Evolutionary conservation across 1,139 yeast genomes (phyloP).

Genomic region (Hyphopichia fennica): DNA sequence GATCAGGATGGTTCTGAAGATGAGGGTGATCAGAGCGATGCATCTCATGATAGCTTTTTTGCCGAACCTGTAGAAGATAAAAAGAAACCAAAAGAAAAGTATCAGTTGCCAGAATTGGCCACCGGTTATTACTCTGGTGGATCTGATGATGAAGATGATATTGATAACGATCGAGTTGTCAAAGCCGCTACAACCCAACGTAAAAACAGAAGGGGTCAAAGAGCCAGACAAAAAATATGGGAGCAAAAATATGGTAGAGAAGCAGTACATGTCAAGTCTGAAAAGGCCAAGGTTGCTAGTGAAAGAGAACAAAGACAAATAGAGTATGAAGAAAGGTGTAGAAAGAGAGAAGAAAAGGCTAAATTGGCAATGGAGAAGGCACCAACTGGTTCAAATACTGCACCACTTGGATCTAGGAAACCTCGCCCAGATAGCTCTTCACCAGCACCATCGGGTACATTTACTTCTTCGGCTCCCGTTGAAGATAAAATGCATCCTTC

Average conservation of each 20-base stretch:
- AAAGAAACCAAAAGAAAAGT: constrained; percentile 19
- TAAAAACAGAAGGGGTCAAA: constrained; percentile 92
- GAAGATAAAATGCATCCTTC: constrained; percentile 73
- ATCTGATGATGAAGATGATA: constrained; percentile 55
- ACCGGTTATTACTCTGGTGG: constrained; percentile 83
- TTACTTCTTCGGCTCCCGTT: constrained; percentile 4
- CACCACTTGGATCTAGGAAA: constrained; percentile 42
- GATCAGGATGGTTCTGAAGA: constrained; percentile 22
- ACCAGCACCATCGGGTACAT: constrained; percentile 6
- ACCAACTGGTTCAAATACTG: constrained; percentile 37
- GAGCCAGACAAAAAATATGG: constrained; percentile 97
- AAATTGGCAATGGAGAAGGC: constrained; percentile 10
- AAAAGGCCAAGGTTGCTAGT: constrained; percentile 50
- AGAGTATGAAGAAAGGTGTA: constrained; percentile 74
- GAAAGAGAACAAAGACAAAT: constrained; percentile 59
- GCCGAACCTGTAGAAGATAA: constrained; percentile 23
- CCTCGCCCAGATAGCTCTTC: constrained; percentile 8
- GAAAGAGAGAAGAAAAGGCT: constrained; percentile 60
- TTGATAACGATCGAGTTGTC: constrained; percentile 61
- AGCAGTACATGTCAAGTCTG: constrained; percentile 81
- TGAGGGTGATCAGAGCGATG: constrained; percentile 14
- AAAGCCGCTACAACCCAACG: constrained; percentile 53
- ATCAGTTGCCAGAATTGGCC: constrained; percentile 66
- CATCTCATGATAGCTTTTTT: constrained; percentile 42
- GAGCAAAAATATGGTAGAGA: constrained; percentile 79